A percentile compares a stretch with the other conserved stretches of the same genome.
phyloP scores from a whole-genome alignment of 768 basidiomycete genomes.

The Hygrocybe punicea region DNA sequence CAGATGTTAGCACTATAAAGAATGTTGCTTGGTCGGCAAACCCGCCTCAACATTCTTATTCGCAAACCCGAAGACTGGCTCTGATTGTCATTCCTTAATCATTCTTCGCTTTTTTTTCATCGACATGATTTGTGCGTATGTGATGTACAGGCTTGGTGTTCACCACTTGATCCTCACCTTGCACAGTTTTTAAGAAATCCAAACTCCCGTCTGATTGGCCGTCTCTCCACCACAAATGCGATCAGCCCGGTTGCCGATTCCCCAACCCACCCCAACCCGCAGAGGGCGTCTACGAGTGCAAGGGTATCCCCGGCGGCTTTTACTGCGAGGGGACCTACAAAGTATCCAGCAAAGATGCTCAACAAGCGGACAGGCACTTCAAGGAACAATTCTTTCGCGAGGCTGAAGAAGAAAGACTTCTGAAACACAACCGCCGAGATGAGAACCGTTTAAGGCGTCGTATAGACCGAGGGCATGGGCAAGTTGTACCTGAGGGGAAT shows the following conservation, averaged over 20 bases:
- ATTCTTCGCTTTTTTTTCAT: not conserved
- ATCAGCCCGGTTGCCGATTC: constrained; percentile 20
- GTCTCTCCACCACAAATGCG: constrained; percentile 31
- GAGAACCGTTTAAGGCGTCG: not conserved
- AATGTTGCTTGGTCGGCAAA: no score
- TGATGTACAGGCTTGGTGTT: not conserved
- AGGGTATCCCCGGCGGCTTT: constrained; percentile 14
- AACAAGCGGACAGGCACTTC: constrained; percentile 4
- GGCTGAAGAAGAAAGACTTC: not conserved
- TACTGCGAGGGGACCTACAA: constrained; percentile 25
- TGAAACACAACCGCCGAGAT: not conserved
- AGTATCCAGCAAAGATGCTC: constrained; percentile 11
- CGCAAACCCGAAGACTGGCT: no score
- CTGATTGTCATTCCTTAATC: not conserved
- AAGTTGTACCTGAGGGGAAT: no score
- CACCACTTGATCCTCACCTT: not conserved
- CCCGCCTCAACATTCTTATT: no score
- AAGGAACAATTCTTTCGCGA: constrained; percentile 4
- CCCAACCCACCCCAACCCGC: constrained; percentile 32
- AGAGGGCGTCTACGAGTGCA: constrained; percentile 30
- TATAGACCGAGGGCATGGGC: not conserved
- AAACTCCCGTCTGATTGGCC: constrained; percentile 22
- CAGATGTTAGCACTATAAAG: no score
- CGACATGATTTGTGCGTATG: constrained; percentile 5
- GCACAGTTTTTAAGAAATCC: constrained; percentile 9